A percentile compares a stretch with the other conserved stretches of the same genome.
These are phyloP conservation scores for Aspergillus fumigatiaffinis DNA, from an alignment of 2,329 filamentous ascomycete genomes.

Conservation along the genomic window DNA sequence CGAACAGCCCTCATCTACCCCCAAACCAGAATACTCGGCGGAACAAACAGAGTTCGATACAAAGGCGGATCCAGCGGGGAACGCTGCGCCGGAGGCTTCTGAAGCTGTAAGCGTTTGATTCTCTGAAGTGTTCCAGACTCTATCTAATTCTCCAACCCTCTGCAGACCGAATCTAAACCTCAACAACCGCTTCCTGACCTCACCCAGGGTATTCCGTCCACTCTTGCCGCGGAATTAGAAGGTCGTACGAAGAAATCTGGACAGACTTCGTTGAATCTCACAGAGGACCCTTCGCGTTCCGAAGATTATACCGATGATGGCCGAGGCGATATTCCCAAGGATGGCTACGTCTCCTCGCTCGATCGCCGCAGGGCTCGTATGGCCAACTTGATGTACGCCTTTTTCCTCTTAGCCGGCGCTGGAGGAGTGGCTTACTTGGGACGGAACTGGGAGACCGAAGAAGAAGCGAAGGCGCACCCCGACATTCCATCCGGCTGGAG, in stretches of 20 bases:
- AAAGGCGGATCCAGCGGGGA: slow-evolving; percentile 28
- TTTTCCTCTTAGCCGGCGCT: slow-evolving; percentile 54
- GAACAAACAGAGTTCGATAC: slow-evolving; percentile 39
- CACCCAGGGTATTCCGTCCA: slow-evolving; percentile 91
- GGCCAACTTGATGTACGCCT: slow-evolving; percentile 69
- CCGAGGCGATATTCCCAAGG: slow-evolving; percentile 63
- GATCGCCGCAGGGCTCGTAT: slow-evolving; percentile 75
- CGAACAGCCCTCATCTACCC: slow-evolving; percentile 21
- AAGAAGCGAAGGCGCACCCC: slow-evolving; percentile 65
- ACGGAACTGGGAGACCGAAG: slow-evolving; percentile 75
- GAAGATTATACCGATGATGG: slow-evolving; percentile 48
- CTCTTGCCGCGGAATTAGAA: slow-evolving; percentile 71
- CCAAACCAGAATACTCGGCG: slow-evolving; percentile 26
- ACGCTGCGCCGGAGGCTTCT: slow-evolving; percentile 26
- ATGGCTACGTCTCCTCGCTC: slow-evolving; percentile 83
- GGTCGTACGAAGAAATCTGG: slow-evolving; percentile 38
- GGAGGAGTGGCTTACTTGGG: slow-evolving; percentile 70
- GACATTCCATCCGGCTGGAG: slow-evolving; percentile 79
- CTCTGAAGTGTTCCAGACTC: not conserved
- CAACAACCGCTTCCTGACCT: slow-evolving; percentile 78
- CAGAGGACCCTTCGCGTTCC: slow-evolving; percentile 46
- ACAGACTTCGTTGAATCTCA: slow-evolving; percentile 46
- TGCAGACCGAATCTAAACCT: slow-evolving; percentile 40
- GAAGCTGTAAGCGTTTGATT: slow-evolving; percentile 23
- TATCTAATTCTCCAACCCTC: slow-evolving; percentile 8